Evolutionary conservation across 192 early-diverging fungal species (phyloP), one percentile per base, ranked within the genome.

Genomic region (Umbelopsis vinacea): DNA sequence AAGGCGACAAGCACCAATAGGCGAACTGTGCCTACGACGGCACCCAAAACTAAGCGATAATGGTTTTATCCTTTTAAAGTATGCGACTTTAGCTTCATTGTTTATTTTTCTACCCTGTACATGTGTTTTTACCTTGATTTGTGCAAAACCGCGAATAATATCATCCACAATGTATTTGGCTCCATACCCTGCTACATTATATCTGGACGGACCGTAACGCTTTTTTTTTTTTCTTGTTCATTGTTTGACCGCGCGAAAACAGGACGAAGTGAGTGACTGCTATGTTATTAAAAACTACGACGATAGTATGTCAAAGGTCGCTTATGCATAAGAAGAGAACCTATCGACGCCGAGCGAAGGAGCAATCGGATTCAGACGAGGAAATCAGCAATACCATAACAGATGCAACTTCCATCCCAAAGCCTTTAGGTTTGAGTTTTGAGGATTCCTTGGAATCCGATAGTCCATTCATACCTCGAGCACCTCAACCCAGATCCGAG

Each of bases 1-100:
- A 8, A 63, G 57, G 57, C 57, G 15, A 63, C 57, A 63, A 63
- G 57, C 33, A 63, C 57, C 3, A 63, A 63, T 63, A 63, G 57
- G 57, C 23, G 57, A 35, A 17, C 33, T 63, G 29, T 8, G 19
- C 57, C 54, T 15, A 46, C 48, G 17, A 35, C 57, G 35, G 33
- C 33, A 35, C 33, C 57, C 26, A 63, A 63, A 63, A 11, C 57
- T n/a, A 63, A 63, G 57, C 24, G 57, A 29, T 63, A 26, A 63
- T 12, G 0, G 17, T 3, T 1, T 29, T 29, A 29, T 15, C n/a
- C n/a, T n/a, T n/a, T n/a, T n/a, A n/a, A n/a, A n/a, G n/a, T n/a
- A n/a, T 38, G 19, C 12, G 14, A 63, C 10, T 29, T n/a, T 6
- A 43, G 8, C 6, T 43, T 43, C 40, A 43, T 43, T 12, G 40